Base-by-base conservation (phyloP, 2,329 filamentous ascomycete genomes). In the Monosporascus ibericus region DNA sequence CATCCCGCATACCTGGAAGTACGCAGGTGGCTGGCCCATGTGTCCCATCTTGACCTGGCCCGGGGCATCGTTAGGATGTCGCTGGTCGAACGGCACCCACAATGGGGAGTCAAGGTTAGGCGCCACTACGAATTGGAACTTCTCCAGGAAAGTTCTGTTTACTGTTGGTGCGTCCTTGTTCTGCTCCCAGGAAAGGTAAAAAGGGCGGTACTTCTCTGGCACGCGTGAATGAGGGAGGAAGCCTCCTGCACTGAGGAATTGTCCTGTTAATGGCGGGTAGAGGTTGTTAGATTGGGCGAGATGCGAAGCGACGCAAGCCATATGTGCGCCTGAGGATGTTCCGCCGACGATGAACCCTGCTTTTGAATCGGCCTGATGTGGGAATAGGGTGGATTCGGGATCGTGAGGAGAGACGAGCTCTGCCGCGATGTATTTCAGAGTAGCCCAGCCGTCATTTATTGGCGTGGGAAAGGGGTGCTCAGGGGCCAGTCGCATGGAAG, bases 301-400 rank as follows among this genome's bases (percentile, higher is more conserved):
- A 25, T 58, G 55, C n/a, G 55, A 50, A 6, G 55, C 38, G 9
- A 52, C 52, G 17, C 51, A 50, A 2, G 55, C 48, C 18, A 55
- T 48, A 25, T 55, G 52, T 3, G 55, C 55, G 34, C 55, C 55
- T 2, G 55, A 51, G 14, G 53, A 57, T 36, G 48, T 37, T 30
- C 55, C 55, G 9, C 52, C 55, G 5, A 57, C 48, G 20, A 57
- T 38, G 37, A 57, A 57, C 5, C 50, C 55, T 9, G 25, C 25
- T 14, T 18, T 24, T 18, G 44, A 17, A n/a, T 48, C 49, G 49
- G 42, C 39, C 30, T 51, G 42, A 6, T 25, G 30, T 7, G 49
- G 49, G 11, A 51, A 36, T 18, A 51, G 18, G 14, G 42, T 11
- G 25, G 25, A 27, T 9, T 27, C 25, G 25, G 25, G 25, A 9